phyloP scores from a whole-genome alignment of 2,329 filamentous ascomycete species.

The Fusarium sp. region DNA sequence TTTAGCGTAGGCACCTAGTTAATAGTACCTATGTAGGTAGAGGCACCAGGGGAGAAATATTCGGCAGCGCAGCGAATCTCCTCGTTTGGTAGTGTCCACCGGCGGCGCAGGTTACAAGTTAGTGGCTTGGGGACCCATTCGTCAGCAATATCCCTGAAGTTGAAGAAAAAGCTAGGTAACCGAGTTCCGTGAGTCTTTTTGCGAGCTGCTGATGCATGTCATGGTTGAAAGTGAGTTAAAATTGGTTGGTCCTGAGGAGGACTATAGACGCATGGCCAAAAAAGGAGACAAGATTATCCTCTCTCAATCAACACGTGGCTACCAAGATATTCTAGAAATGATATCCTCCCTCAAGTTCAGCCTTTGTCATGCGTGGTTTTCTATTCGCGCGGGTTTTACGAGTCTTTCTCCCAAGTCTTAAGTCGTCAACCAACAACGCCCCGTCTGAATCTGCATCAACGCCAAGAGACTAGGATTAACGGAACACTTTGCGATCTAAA shows the following conservation, averaged over 20 bases:
- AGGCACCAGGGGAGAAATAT: no score
- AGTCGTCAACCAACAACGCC: neutral
- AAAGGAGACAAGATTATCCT: neutral
- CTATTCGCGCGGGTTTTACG: neutral
- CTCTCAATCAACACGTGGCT: neutral
- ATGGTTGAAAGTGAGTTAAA: neutral
- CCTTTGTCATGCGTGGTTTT: neutral
- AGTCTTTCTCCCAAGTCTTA: neutral
- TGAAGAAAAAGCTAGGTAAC: neutral
- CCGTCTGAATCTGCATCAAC: neutral
- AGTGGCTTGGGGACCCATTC: neutral
- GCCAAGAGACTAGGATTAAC: neutral
- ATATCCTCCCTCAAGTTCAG: neutral
- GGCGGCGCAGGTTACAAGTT: neutral
- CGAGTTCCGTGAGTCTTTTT: neutral
- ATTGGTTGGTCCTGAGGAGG: neutral
- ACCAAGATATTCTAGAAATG: neutral
- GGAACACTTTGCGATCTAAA: neutral
- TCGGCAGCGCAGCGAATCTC: neutral
- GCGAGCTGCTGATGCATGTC: neutral
- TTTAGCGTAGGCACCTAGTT: neutral
- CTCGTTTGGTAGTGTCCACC: neutral
- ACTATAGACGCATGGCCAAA: neutral
- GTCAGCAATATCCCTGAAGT: neutral
- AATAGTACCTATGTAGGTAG: neutral